Evolutionary conservation across 176 grass and related monocot species (phyloP).

Genomic region (Aegilops speltoides): DNA sequence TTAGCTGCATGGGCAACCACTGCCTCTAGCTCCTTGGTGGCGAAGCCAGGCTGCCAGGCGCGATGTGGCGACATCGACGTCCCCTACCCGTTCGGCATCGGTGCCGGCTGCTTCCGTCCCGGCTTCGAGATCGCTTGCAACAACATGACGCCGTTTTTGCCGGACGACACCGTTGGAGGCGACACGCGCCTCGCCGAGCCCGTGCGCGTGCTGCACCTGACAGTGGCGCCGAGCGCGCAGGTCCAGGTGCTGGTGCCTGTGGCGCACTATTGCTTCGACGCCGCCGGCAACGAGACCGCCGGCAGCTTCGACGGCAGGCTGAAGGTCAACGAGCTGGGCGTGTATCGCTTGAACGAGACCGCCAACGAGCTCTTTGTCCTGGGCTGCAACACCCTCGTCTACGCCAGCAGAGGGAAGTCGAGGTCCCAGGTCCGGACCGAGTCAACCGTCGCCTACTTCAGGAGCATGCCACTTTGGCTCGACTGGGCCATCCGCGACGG

Average conservation of each 20-base stretch:
- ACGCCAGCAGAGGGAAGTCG: not conserved
- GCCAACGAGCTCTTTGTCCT: not conserved
- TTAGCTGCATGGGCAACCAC: no score
- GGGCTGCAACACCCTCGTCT: not conserved
- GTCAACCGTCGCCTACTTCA: not conserved
- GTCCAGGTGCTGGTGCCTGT: not conserved
- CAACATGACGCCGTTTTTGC: no score
- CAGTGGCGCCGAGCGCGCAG: not conserved
- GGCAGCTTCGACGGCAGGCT: not conserved
- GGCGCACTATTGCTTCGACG: not conserved
- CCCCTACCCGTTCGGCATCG: conserved; percentile 7
- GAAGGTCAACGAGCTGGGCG: not conserved
- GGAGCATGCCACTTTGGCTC: conserved; percentile 1
- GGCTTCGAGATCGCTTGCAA: no score
- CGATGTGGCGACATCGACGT: not conserved
- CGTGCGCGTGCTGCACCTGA: not conserved
- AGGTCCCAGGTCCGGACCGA: no score
- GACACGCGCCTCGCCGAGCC: not conserved
- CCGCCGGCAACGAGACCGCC: not conserved
- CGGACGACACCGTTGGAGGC: no score
- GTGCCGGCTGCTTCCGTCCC: not conserved
- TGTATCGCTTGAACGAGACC: not conserved
- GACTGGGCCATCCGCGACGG: conserved; percentile 10
- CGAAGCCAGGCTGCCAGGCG: no score
- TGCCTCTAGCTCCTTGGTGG: no score